Evolutionary conservation across 768 basidiomycete genomes (phyloP), one percentile per base, ranked within the genome.

Genomic region (Cystofilobasidium capitatum): DNA sequence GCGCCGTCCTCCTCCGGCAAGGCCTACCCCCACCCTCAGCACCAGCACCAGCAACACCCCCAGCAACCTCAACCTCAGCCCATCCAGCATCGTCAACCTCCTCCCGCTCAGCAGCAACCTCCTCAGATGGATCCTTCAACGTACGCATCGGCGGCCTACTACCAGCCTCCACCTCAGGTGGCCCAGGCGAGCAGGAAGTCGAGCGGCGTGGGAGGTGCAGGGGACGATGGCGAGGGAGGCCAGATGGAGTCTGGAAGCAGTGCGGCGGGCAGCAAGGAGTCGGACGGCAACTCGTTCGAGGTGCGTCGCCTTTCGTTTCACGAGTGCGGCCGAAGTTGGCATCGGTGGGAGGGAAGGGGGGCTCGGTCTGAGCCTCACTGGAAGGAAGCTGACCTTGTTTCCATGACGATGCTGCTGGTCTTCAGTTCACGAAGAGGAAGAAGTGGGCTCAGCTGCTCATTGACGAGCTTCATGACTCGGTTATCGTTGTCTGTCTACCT

Each of bases 391-490:
- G 10, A 42, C 40, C 10, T 42, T 10, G 40, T 10, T 55, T n/a
- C 7, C 16, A 1, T 35, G 3, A 20, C 16, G n/a, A 4, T 13
- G 29, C 49, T 37, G 57, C 8, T 29, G 39, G 49, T 33, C 17
- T n/a, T 16, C 67, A 92, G 75, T 92, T 91, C 75, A 89, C 88
- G 0, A 89, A 88, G 74, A 80, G 89, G 65, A 91, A 91, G 75
- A 82, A 86, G 64, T 92, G 90, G 90, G 86, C 85, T 22, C 89
- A 91, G 75, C 79, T 92, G 17, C 80, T 91, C 31, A 77, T 88
- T 67, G 81, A 84, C 1, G 90, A 91, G 74, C 82, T 89, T 36
- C 83, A 86, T 36, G 89, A 89, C 69, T 84, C 82, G 22, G 81
- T 88, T 74, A 78, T 83, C 39, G 80, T 92, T 72, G 79, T 90